These are phyloP conservation scores for Trypanosoma cruzi DNA, from an alignment of 208 protist species.

Conservation along the genomic window DNA sequence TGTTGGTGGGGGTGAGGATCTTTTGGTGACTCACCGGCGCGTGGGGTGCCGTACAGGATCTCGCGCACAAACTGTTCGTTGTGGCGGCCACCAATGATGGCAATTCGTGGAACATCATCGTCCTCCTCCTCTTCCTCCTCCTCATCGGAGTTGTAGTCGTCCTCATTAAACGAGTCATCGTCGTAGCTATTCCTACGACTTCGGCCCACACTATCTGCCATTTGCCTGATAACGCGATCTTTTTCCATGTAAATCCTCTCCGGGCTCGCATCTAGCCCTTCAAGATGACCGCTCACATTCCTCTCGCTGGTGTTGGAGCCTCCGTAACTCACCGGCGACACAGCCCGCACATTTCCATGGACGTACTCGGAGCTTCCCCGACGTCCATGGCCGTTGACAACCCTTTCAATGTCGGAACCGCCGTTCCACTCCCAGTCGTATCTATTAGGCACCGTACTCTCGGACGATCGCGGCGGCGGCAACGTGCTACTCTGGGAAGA, in stretches of 20 bases:
- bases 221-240: background rate
- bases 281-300: conserved; percentile 1
- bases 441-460: background rate
- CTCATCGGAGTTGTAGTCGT: conserved; percentile 43
- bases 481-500: conserved; percentile 20
- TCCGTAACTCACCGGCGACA: background rate
- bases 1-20: conserved; percentile 2
- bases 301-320: background rate
- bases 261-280: conserved; percentile 1
- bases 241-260: conserved; percentile 26
- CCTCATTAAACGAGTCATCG: conserved; percentile 1
- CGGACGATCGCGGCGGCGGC: conserved; percentile 9
- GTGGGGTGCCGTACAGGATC: conserved; percentile 67
- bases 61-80: conserved; percentile 51
- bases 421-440: conserved; percentile 8
- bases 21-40: conserved; percentile 27
- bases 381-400: background rate
- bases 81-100: conserved; percentile 59
- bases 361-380: background rate
- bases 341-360: background rate
- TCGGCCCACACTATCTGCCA: background rate
- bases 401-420: background rate
- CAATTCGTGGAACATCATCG: conserved; percentile 76
- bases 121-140: conserved; percentile 67
- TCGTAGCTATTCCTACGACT: background rate